Base-by-base conservation (phyloP, 306 rosid genomes). In the Ormosia semicastrata region DNA sequence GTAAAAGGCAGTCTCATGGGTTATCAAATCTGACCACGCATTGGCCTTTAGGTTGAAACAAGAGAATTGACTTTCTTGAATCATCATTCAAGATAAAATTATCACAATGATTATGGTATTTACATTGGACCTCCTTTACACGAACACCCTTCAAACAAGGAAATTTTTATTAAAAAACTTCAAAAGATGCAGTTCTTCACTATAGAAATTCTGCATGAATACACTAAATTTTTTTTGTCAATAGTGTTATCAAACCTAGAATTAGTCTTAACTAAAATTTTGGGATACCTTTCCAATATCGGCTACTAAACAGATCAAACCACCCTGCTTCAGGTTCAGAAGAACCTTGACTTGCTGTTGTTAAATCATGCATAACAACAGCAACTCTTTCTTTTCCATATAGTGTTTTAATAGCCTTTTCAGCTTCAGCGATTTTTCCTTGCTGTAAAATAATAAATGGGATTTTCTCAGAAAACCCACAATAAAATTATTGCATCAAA, bases 251-350 rank as follows among this genome's bases (percentile, higher is more conserved):
- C 79, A 44, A 41, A 34, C 39, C 60, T 24, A 2, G 59, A 85
- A 65, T 73, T 18, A 69, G 33, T 62, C 33, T 3, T 0, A 59
- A 81, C 47, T 13, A 80, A 50, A 56, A 34, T 58, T 17, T 57
- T 34, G 47, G 34, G 43, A 59, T 90, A 93, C 99, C 96, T 90
- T 93, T 95, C 94, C 94, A 72, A 56, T 95, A 95, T 80, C 99
- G 95, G 85, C 91, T 88, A 79, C 97, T 89, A 80, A 95, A 95
- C 85, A 95, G 86, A 89, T 95, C 99, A 73, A 94, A 83, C 99
- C 99, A 95, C 74, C 98, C 96, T 2, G 99, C 98, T 82, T 95
- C 99, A 43, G 98, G 89, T 84, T 95, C 99, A 62, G 87, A 75
- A 50, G 99, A 92, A 81, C 99, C 97, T 80, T 89, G 92, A 82